Conservation (phyloP, 148 eudicot genomes). For the Arbutus unedo region DNA sequence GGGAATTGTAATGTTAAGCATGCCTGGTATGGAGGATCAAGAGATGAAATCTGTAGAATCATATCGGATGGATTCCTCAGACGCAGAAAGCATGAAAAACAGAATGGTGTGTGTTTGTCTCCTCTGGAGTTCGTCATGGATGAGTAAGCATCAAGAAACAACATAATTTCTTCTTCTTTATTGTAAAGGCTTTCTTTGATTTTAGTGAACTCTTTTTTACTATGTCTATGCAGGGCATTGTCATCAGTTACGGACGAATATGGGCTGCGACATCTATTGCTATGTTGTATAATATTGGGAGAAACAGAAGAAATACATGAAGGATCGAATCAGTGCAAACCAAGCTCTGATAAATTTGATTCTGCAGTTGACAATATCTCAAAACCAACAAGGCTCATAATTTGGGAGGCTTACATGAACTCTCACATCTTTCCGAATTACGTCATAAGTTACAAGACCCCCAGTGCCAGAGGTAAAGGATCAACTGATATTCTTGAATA, state of each 20-base stretch:
- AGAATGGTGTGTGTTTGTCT: not conserved
- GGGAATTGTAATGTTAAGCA: not conserved
- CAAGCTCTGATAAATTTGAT: not conserved
- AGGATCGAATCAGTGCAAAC: not conserved
- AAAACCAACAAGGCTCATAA: not conserved
- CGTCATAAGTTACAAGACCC: not conserved
- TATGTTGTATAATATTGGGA: not conserved
- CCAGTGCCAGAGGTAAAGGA: not conserved
- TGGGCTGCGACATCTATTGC: not conserved
- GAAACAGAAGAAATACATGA: not conserved
- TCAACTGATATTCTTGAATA: no score
- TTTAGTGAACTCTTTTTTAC: not conserved
- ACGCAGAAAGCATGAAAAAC: no score
- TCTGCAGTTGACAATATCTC: not conserved
- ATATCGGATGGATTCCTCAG: not conserved
- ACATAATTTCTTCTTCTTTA: no score
- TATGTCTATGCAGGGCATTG: not conserved
- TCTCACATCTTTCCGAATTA: not conserved
- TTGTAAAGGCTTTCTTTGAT: not conserved
- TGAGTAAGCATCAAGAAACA: not conserved
- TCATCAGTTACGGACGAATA: not conserved
- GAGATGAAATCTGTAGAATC: not conserved
- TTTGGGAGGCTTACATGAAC: not conserved
- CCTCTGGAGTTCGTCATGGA: not conserved
- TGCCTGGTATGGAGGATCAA: not conserved